Conservation (phyloP, 345 rosid species). For the Excoecaria cochinchinensis region DNA sequence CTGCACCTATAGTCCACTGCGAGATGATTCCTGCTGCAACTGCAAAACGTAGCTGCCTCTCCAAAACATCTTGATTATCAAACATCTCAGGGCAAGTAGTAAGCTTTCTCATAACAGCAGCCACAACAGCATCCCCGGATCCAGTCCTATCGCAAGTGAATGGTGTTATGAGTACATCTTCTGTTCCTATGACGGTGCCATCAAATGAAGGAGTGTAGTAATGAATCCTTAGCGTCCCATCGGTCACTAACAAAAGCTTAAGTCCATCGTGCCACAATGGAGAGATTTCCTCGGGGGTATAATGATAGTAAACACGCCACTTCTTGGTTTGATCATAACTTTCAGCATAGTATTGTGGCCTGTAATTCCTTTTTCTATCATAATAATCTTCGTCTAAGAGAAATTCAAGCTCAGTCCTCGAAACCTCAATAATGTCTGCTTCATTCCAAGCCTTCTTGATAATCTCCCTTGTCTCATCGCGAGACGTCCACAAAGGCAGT, state of each 20-base stretch:
- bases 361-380: conserved; percentile 58
- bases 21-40: conserved; percentile 86
- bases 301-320: conserved; percentile 67
- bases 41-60: conserved; percentile 86
- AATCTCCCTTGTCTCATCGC: conserved; percentile 62
- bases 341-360: conserved; percentile 76
- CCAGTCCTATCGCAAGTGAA: conserved; percentile 94
- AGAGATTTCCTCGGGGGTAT: conserved; percentile 69
- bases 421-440: conserved; percentile 76
- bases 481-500: conserved; percentile 72
- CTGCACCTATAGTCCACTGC: conserved; percentile 92
- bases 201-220: conserved; percentile 72
- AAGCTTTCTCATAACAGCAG: conserved; percentile 80
- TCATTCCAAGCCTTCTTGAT: conserved; percentile 67
- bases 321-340: conserved; percentile 62
- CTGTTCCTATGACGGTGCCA: conserved; percentile 78
- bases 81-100: conserved; percentile 74
- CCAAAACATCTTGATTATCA: conserved; percentile 65
- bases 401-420: conserved; percentile 82
- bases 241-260: conserved; percentile 76
- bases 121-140: conserved; percentile 94
- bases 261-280: conserved; percentile 82
- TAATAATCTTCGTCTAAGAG: conserved; percentile 78
- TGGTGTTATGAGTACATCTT: conserved; percentile 85
- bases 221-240: conserved; percentile 84